Percentiles rank a stretch among this genome's conserved stretches.
phyloP scores from a whole-genome alignment of 768 basidiomycete species.

The Phaffia tasmanica region DNA sequence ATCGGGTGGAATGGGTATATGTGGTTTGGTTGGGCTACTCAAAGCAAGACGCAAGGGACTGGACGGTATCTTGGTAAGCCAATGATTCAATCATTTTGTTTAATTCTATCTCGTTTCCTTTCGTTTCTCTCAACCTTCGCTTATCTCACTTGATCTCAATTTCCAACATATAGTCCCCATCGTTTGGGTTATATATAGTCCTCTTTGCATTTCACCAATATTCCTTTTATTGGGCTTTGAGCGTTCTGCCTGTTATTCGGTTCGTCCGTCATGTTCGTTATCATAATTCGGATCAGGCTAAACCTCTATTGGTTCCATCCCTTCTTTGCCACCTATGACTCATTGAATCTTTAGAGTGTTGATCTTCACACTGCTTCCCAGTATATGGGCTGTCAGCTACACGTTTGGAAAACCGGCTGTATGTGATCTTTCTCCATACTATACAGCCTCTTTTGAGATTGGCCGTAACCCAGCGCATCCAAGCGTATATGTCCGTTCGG shows the following conservation, averaged over 20 bases:
- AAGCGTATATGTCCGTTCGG: no score
- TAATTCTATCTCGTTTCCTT: neutral
- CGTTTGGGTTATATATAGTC: neutral
- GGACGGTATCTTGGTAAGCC: slow-evolving; percentile 5
- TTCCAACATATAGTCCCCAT: neutral
- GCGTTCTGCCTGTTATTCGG: neutral
- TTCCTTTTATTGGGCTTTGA: neutral
- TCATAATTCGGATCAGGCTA: no score
- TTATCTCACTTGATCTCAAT: neutral
- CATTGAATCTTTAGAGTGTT: no score
- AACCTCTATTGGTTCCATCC: no score
- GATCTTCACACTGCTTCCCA: no score
- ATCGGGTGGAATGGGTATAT: neutral
- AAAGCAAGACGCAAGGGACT: slow-evolving; percentile 14
- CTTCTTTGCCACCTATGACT: no score
- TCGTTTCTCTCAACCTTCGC: neutral
- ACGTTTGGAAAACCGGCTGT: no score
- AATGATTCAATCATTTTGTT: neutral
- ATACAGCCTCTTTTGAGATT: no score
- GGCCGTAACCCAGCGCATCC: no score
- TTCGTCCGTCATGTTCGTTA: neutral
- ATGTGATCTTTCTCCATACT: no score
- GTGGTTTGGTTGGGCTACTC: slow-evolving; percentile 3
- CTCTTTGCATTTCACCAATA: slow-evolving; percentile 2
- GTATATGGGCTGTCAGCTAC: no score